Evolutionary conservation across 805 yeast species (phyloP), one percentile per base, ranked within the genome.

Genomic region (Wickerhamiella domercqiae): DNA sequence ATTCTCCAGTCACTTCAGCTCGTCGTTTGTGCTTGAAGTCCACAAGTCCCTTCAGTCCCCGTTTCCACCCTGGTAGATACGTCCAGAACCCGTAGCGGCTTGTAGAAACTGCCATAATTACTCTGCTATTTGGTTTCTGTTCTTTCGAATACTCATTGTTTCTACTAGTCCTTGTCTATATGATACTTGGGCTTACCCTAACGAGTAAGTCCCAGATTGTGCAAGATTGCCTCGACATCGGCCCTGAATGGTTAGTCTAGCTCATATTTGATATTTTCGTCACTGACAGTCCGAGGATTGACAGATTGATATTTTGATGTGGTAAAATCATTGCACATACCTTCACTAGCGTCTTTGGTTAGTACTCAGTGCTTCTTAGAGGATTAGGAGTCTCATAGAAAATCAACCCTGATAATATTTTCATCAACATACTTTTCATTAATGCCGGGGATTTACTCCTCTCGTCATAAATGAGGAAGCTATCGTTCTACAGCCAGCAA

Each of bases 321-420:
- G 40, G 39, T 44, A 38, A 44, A 48, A 48, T 47, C 51, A 47
- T 41, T 35, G 39, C 32, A 38, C 35, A 26, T 30, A n/a, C 13
- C n/a, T 35, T 26, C 29, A 5, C 13, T 7, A 17, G 33, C 21
- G 21, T 30, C 9, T 13, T 13, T n/a, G 21, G 31, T 34, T 36
- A 43, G 35, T 32, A 40, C 34, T 29, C 52, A 48, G 52, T 40
- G 49, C 52, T 48, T 48, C 52, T 48, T 48, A 48, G 52, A 48
- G 52, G 52, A 21, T 47, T 41, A 34, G 33, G 50, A 4, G 19
- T 14, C 29, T 34, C 37, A 34, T 22, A 16, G 32, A 34, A 16
- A 17, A 9, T 6, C 25, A n/a, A 31, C 17, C 35, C 25, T n/a
- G 17, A 14, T n/a, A n/a, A n/a, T 11, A 14, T 11, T 16, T 32